Percentiles rank a stretch among this genome's conserved stretches.
These are phyloP conservation scores for Ustilago trichophora DNA, from an alignment of 1,284 basidiomycete species.

Conservation along the genomic window DNA sequence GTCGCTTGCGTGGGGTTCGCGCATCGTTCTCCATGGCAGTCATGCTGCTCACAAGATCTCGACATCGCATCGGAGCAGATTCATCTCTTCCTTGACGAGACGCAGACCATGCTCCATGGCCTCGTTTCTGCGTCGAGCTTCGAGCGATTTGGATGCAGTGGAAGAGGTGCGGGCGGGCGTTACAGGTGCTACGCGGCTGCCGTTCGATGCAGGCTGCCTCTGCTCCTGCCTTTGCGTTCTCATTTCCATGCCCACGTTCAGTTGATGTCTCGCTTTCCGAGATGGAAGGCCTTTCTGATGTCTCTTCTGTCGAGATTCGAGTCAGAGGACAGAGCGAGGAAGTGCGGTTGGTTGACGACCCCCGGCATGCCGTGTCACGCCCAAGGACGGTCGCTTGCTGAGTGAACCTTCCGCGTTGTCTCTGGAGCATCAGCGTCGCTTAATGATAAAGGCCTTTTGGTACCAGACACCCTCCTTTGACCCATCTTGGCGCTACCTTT, in stretches of 20 bases:
- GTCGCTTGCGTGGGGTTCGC: conserved; percentile 26
- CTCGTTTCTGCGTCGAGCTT: conserved; percentile 29
- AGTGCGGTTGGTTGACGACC: conserved; percentile 1
- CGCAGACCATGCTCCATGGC: conserved; percentile 32
- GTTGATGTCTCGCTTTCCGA: conserved; percentile 37
- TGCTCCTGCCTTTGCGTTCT: background rate
- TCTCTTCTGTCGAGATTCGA: conserved; percentile 11
- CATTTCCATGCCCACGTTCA: conserved; percentile 24
- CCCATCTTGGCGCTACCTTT: background rate
- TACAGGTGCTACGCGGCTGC: too few relatives aligned
- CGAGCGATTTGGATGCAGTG: conserved; percentile 27
- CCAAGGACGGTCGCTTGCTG: conserved; percentile 30
- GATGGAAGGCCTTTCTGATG: conserved; percentile 15
- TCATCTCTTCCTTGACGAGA: conserved; percentile 37
- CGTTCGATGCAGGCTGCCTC: background rate
- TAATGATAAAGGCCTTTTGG: conserved; percentile 20
- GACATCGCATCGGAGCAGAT: conserved; percentile 27
- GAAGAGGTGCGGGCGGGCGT: conserved; percentile 35
- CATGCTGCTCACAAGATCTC: conserved; percentile 23
- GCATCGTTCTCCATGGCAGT: conserved; percentile 9
- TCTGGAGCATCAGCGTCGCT: conserved; percentile 6
- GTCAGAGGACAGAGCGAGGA: conserved; percentile 8
- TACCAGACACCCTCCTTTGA: conserved; percentile 19
- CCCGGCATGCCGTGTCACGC: background rate
- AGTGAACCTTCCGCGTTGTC: conserved; percentile 8